Base-by-base conservation (phyloP, 495 filamentous ascomycete species). In the Daldinia vernicosa region DNA sequence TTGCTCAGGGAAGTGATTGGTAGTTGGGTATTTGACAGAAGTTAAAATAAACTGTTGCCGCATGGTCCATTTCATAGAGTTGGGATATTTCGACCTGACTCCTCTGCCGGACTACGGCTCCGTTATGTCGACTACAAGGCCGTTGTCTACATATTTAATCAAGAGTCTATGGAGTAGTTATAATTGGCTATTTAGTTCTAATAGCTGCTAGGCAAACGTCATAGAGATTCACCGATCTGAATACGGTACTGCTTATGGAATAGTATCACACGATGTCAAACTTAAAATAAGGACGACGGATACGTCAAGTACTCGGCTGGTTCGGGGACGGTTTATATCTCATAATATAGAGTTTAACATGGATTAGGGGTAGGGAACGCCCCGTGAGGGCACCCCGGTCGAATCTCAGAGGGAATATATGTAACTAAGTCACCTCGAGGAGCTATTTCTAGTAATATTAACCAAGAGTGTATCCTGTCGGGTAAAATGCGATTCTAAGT, bases 271-370 rank as follows among this genome's bases (percentile, higher is more conserved):
- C 15, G 15, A 54, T 45, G 56, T 32, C 24, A 45, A 60, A 67
- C 64, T 55, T 45, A 52, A 67, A 24, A 43, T 30, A 50, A 30
- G 6, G 28, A 57, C 53, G 35, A 55, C 22, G 32, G 17, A 24
- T 30, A 45, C 6, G 50, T 27, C 28, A 65, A 65, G 61, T 47
- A 6, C 19, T 69, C 67, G 60, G 60, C 26, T 64, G 39, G 60
- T 28, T 54, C 54, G 60, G 67, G 52, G 32, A 14, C 14, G 33
- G 8, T 62, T 40, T 9, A 58, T 24, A 47, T 50, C 37, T 30
- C 30, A 43, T 11, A 65, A 54, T 32, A 56, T 17, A 14, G 6
- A 32, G 6, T 15, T 45, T 19, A 11, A 40, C 59, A 62, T 56
- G 67, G 63, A 37, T 33, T 28, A 51, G 40, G 63, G 63, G 39